A percentile compares a stretch with the other conserved stretches of the same genome.
Evolutionary conservation across 139 green algal species (phyloP).

Genomic region (Pseudopediastrum boryanum): DNA sequence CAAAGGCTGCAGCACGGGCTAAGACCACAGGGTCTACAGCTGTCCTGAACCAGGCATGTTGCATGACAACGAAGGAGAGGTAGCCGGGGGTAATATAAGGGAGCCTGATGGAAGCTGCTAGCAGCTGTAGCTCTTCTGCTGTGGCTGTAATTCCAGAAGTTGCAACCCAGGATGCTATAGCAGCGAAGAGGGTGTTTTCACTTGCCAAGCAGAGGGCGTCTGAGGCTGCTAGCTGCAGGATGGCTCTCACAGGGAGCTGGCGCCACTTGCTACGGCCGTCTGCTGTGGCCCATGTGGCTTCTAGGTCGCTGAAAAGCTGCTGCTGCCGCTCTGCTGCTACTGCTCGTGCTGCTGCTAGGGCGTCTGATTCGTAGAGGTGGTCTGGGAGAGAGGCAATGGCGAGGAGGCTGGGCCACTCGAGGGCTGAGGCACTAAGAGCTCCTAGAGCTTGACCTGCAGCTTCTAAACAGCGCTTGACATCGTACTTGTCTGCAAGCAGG

Average conservation of each 20-base stretch:
- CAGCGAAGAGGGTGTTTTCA: slow-evolving; percentile 32
- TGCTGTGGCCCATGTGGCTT: slow-evolving; percentile 15
- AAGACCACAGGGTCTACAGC: neutral
- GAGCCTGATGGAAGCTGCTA: slow-evolving; percentile 18
- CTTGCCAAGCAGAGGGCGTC: slow-evolving; percentile 19
- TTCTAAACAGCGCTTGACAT: slow-evolving; percentile 6
- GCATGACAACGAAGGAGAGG: slow-evolving; percentile 18
- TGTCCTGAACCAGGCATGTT: slow-evolving; percentile 25
- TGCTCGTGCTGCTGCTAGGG: neutral
- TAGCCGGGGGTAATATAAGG: slow-evolving; percentile 14
- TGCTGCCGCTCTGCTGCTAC: slow-evolving; percentile 20
- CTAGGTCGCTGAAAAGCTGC: slow-evolving; percentile 32
- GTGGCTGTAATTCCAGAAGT: neutral
- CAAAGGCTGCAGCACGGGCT: slow-evolving; percentile 17
- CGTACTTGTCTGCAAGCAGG: slow-evolving; percentile 26
- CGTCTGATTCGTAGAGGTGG: slow-evolving; percentile 16
- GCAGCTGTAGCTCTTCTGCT: slow-evolving; percentile 5
- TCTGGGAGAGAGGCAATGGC: slow-evolving; percentile 13
- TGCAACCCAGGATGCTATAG: neutral
- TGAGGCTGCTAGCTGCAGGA: neutral
- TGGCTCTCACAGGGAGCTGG: slow-evolving; percentile 25
- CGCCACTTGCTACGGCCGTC: slow-evolving; percentile 14
- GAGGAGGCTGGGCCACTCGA: slow-evolving; percentile 20
- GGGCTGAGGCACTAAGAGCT: neutral
- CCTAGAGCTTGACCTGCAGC: slow-evolving; percentile 6